Base-by-base conservation (phyloP, 1,139 yeast genomes). In the Nakaseomyces sp. region DNA sequence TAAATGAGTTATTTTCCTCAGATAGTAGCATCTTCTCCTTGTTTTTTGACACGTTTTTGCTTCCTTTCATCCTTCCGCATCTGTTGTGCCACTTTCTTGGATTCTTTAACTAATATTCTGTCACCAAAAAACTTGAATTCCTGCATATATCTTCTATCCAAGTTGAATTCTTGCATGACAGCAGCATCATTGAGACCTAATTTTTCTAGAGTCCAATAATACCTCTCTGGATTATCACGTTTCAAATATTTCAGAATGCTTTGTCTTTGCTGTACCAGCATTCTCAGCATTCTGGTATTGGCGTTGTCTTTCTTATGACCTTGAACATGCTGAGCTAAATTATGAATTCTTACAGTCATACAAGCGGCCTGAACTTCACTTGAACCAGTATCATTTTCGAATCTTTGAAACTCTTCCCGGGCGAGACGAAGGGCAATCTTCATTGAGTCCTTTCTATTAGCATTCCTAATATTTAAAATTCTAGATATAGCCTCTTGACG, bases 291-390 rank as follows among this genome's bases (percentile, higher is more conserved):
- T 59, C 91, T 80, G 45, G 80, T 77, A 53, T 81, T 80, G 38
- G 71, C 71, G 56, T 76, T 71, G 65, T 91, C 97, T 61, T 87
- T 84, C 54, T 79, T 81, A 60, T 80, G 73, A 45, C 74, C 72
- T 59, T 79, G 79, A 47, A 85, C 73, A 60, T 89, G 96, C 39
- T 76, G 74, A 70, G 85, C 86, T 47, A 86, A 71, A 54, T 77
- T 81, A 52, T 83, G 87, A 53, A 91, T 86, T 57, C 77, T 77
- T 45, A 86, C 81, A 1, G 97, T 87, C 67, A 81, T 68, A 25
- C 86, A 75, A 2, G 96, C 97, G 1, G 97, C 96, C 64, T 89
- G 96, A 24, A 88, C 96, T 66, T 89, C 97, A 42, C 95, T 79
- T 0, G 95, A 85, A 1, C 95, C 96, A 0, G 96, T 86, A 61